Evolutionary conservation across 2,329 filamentous ascomycete genomes (phyloP).

Genomic region (Amesomyces nigricolor): DNA sequence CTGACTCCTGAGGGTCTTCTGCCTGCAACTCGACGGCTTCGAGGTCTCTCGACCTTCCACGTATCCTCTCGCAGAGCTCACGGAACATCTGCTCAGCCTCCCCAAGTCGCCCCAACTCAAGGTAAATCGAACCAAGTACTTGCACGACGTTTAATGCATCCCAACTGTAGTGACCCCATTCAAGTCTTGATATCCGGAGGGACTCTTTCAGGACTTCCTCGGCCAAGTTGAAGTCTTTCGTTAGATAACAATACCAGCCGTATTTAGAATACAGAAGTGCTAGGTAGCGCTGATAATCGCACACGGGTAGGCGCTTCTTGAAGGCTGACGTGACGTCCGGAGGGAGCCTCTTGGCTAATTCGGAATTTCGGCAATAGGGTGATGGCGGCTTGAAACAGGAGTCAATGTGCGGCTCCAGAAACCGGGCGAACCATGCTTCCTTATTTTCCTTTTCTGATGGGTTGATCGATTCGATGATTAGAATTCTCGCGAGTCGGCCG

Average conservation of each 20-base stretch:
- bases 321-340: no score
- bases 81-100: constrained; percentile 8
- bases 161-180: not conserved
- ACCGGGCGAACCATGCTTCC: not conserved
- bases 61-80: constrained; percentile 3
- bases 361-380: no score
- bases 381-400: not conserved
- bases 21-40: not conserved
- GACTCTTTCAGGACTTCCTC: not conserved
- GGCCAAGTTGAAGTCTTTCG: not conserved
- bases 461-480: constrained; percentile 12
- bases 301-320: no score
- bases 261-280: not conserved
- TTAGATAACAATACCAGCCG: not conserved
- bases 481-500: not conserved
- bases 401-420: not conserved
- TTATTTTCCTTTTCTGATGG: not conserved
- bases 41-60: not conserved
- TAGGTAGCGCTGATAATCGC: not conserved
- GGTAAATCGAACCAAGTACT: constrained; percentile 7
- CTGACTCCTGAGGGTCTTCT: not conserved
- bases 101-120: constrained; percentile 6
- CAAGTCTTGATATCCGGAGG: not conserved
- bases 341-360: no score
- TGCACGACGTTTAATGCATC: not conserved